Conservation (phyloP, 2,329 filamentous ascomycete species). For the Neurospora crassa region DNA sequence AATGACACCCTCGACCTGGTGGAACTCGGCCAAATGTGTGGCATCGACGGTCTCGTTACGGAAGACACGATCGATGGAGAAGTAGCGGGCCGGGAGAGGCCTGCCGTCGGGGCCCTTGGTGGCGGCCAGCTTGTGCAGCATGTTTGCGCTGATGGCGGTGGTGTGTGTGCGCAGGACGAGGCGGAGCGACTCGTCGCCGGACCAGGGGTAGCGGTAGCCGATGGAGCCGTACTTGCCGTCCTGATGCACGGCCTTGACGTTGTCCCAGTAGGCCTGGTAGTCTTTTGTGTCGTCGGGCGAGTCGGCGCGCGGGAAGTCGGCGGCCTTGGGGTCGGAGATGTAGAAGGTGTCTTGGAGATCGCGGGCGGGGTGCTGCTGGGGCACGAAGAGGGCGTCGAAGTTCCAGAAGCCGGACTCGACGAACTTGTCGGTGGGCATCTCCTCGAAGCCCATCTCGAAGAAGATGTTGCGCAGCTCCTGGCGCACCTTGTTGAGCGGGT, state of each 20-base stretch:
- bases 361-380: constrained; percentile 93
- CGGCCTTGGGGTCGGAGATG: constrained; percentile 76
- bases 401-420: constrained; percentile 99
- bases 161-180: constrained; percentile 94
- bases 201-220: constrained; percentile 93
- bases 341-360: constrained; percentile 97
- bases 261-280: constrained; percentile 81
- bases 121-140: constrained; percentile 81
- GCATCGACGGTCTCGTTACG: constrained; percentile 95
- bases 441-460: constrained; percentile 97
- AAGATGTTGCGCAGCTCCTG: constrained; percentile 95
- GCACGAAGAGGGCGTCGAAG: constrained; percentile 93
- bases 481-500: constrained; percentile 84
- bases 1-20: constrained; percentile 97
- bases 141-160: constrained; percentile 81
- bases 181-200: constrained; percentile 72
- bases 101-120: constrained; percentile 64
- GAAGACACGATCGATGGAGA: constrained; percentile 98
- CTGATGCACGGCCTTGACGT: constrained; percentile 80
- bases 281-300: constrained; percentile 49
- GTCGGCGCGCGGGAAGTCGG: constrained; percentile 56
- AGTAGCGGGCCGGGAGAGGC: constrained; percentile 72
- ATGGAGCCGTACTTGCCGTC: constrained; percentile 88
- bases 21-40: constrained; percentile 95
- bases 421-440: constrained; percentile 91